Base-by-base conservation (phyloP, 1,139 yeast species). In the Debaryomyces nepalensis region DNA sequence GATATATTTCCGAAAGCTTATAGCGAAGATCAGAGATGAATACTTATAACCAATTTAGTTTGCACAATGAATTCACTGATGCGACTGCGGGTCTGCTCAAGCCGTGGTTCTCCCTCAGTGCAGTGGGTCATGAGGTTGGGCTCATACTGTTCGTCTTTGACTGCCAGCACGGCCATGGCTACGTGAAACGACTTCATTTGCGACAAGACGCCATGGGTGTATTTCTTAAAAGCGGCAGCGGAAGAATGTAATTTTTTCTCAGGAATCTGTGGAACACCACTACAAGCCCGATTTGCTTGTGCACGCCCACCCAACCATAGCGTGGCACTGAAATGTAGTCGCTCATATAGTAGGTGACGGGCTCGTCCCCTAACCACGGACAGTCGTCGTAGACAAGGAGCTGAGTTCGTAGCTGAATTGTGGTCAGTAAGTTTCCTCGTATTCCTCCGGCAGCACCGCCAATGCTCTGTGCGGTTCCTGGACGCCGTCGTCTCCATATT, bases 121-220 rank as follows among this genome's bases (percentile, higher is more conserved):
- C n/a, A n/a, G n/a, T n/a, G n/a, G n/a, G n/a, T n/a, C 26, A 23
- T n/a, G 26, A 23, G 26, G 26, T 23, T 23, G 26, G 26, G 26
- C 26, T 23, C 7, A 9, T 10, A 11, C 26, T 23, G 26, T 7
- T 23, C 26, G 26, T 23, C 26, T 23, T 9, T 23, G n/a, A 23
- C 26, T 7, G 5, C 26, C 26, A 23, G 26, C 26, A 23, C 4
- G 7, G 9, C 26, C 5, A 23, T 23, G 7, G 8, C 26, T 23
- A 10, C 26, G 8, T 11, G 26, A 7, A 23, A 23, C 26, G 26
- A 23, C 26, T 4, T 4, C 26, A 23, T 23, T 23, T 23, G 4
- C 26, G 26, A 23, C 26, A 23, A 4, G 26, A 23, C n/a, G n/a
- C 7, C 26, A n/a, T 23, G 26, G 26, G 26, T 11, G 26, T 23